Conservation (phyloP, 495 filamentous ascomycete genomes). For the Hypoxylon crocopeplum region DNA sequence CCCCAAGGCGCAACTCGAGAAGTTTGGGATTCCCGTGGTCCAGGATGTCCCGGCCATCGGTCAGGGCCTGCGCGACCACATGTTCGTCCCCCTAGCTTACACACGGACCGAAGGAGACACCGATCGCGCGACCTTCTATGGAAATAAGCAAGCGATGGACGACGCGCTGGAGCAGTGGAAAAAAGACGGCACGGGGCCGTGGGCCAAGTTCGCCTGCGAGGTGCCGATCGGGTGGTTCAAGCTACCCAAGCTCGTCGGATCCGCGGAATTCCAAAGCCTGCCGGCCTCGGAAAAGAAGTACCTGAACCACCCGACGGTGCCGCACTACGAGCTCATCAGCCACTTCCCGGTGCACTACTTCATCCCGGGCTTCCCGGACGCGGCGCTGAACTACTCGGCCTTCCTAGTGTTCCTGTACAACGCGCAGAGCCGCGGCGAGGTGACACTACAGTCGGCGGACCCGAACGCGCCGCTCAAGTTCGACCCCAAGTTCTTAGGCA, state of each 20-base stretch:
- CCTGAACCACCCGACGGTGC: conserved; percentile 56
- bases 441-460: conserved; percentile 62
- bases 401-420: conserved; percentile 47
- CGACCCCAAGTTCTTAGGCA: conserved; percentile 62
- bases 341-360: conserved; percentile 56
- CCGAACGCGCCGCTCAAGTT: conserved; percentile 61
- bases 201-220: conserved; percentile 51
- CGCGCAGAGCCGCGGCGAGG: conserved; percentile 53
- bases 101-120: conserved; percentile 34
- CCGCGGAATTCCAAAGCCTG: conserved; percentile 24
- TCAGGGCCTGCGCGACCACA: conserved; percentile 64
- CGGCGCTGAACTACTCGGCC: conserved; percentile 41
- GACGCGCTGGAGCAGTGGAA: conserved; percentile 57
- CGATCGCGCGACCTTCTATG: conserved; percentile 42
- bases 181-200: conserved; percentile 53
- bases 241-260: conserved; percentile 44
- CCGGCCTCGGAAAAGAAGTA: conserved; percentile 45
- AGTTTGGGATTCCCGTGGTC: conserved; percentile 59
- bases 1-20: conserved; percentile 56
- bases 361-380: conserved; percentile 38
- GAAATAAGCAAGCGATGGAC: conserved; percentile 44
- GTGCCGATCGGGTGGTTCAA: conserved; percentile 62
- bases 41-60: conserved; percentile 59
- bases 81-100: conserved; percentile 39
- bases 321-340: conserved; percentile 47